Base-by-base conservation (phyloP, 306 rosid species). In the Castanea sativa region DNA sequence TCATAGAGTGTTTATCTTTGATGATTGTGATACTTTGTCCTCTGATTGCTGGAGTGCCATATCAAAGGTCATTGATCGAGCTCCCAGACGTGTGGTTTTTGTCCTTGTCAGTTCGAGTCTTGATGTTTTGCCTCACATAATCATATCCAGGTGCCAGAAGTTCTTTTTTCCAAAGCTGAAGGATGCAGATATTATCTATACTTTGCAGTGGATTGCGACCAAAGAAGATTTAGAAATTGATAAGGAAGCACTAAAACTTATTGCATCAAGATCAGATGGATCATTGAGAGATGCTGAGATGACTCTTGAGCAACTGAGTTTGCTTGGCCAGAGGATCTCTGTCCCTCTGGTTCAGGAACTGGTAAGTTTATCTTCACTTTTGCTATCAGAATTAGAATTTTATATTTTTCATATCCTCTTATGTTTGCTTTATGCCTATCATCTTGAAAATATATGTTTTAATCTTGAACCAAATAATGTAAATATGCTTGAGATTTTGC, bases 221-320 rank as follows among this genome's bases (percentile, higher is more conserved):
- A 90, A 90, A 86, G 99, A 96, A 85, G 87, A 90, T 78, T 83
- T 93, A 59, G 96, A 96, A 85, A 93, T 93, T 84, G 99, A 96
- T 78, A 86, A 84, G 88, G 99, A 93, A 87, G 99, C 99, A 73
- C 76, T 93, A 78, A 96, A 93, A 84, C 98, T 96, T 79, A 96
- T 96, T 56, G 96, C 97, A 52, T 93, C 99, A 76, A 90, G 96
- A 81, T 96, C 99, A 2, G 98, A 93, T 63, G 99, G 99, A 70
- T 96, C 99, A 25, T 81, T 96, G 83, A 90, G 98, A 83, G 99
- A 96, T 84, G 98, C 98, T 55, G 99, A 96, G 85, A 96, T 96
- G 99, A 96, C 97, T 75, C 93, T 96, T 74, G 99, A 96, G 80
- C 99, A 96, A 74, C 91, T 96, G 76, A 96, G 98, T 77, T 91